These are phyloP conservation scores for Ustilago tritici DNA, from an alignment of 1,284 basidiomycete species.

Conservation along the genomic window DNA sequence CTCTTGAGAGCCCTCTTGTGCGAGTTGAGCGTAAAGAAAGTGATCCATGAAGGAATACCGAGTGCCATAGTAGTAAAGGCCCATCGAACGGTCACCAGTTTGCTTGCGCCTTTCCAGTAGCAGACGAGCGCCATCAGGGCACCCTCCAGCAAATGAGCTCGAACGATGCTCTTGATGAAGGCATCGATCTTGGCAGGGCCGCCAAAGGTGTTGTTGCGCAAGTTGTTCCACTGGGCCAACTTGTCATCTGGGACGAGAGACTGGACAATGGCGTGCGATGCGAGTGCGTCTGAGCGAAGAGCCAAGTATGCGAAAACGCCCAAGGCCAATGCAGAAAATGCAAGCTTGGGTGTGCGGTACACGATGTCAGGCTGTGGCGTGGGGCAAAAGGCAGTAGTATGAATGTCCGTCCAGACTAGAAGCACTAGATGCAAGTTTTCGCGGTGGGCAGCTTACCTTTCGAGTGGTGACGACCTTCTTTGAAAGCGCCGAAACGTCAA, in stretches of 20 bases:
- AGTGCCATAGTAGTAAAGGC: conserved; percentile 29
- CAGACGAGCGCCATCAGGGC: conserved; percentile 35
- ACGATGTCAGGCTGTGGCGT: conserved; percentile 30
- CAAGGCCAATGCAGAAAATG: conserved; percentile 11
- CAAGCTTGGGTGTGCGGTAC: conserved; percentile 40
- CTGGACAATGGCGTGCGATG: conserved; percentile 29
- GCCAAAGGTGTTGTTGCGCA: conserved; percentile 39
- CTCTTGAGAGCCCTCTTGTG: conserved; percentile 27
- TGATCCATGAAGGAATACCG: conserved; percentile 55
- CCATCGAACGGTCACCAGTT: conserved; percentile 39
- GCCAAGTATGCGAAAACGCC: conserved; percentile 22
- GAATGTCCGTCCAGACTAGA: neutral
- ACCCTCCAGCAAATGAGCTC: conserved; percentile 33
- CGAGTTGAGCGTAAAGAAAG: conserved; percentile 54
- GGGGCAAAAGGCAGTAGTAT: neutral
- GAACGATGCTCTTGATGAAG: conserved; percentile 31
- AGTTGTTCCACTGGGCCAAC: conserved; percentile 36
- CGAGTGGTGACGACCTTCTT: conserved; percentile 45
- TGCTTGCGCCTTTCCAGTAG: conserved; percentile 40
- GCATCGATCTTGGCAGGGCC: conserved; percentile 40
- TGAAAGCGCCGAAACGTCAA: conserved; percentile 36
- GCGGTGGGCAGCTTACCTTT: conserved; percentile 18
- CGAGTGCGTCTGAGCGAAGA: conserved; percentile 39
- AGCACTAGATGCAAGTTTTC: neutral
- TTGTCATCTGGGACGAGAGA: conserved; percentile 22